Evolutionary conservation across 495 filamentous ascomycete species (phyloP).

Genomic region (Pseudoneurospora amorphoporcata): DNA sequence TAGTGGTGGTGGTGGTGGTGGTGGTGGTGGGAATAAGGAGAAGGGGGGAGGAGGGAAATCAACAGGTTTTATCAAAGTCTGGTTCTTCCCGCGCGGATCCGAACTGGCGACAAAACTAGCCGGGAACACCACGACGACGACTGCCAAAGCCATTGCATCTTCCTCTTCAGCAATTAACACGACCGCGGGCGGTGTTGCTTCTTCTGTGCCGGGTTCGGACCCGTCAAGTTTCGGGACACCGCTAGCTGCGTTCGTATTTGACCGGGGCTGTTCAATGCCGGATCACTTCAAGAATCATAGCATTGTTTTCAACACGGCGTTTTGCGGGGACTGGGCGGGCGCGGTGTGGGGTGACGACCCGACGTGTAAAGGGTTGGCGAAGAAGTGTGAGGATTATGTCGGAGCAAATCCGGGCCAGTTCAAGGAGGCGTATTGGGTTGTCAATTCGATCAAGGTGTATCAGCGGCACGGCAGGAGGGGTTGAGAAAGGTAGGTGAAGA

Average conservation of each 20-base stretch:
- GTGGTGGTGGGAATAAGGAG: background rate
- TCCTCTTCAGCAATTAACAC: background rate
- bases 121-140: conserved; percentile 31
- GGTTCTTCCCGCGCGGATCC: conserved; percentile 59
- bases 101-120: conserved; percentile 36
- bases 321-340: conserved; percentile 89
- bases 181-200: conserved; percentile 16
- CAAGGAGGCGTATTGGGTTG: conserved; percentile 56
- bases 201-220: conserved; percentile 38
- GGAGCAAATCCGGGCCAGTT: conserved; percentile 41
- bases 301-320: conserved; percentile 72
- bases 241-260: conserved; percentile 50
- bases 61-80: conserved; percentile 51
- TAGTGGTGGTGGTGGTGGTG: background rate
- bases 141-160: conserved; percentile 3
- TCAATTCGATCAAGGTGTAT: conserved; percentile 60
- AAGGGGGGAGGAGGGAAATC: background rate
- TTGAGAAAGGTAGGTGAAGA: background rate
- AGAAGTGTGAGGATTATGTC: conserved; percentile 56
- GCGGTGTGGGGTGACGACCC: conserved; percentile 37
- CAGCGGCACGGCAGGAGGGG: conserved; percentile 17
- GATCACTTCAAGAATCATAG: conserved; percentile 58
- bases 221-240: conserved; percentile 57
- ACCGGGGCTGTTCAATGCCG: conserved; percentile 50
- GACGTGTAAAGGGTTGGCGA: conserved; percentile 31